These are phyloP conservation scores for Eucalyptus brandiana DNA, from an alignment of 345 rosid species.

Conservation along the genomic window DNA sequence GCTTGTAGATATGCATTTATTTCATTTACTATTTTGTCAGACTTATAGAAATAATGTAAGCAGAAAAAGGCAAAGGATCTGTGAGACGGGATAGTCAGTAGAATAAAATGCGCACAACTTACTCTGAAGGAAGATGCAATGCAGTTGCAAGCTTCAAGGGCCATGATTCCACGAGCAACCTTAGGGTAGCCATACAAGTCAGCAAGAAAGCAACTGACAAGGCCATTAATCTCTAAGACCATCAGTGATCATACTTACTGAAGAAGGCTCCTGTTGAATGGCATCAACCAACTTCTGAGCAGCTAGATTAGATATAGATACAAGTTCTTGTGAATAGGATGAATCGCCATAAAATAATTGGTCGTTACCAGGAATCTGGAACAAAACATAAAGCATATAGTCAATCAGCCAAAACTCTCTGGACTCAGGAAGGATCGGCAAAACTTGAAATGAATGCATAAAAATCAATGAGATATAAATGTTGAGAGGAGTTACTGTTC, in stretches of 20 bases:
- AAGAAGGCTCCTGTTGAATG: constrained; percentile 57
- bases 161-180: constrained; percentile 66
- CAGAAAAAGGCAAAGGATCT: background rate
- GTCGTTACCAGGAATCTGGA: constrained; percentile 56
- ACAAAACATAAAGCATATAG: background rate
- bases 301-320: constrained; percentile 20
- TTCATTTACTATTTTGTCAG: background rate
- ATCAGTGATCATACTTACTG: constrained; percentile 13
- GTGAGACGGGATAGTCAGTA: background rate
- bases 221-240: background rate
- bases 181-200: constrained; percentile 14
- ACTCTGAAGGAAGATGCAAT: constrained; percentile 59
- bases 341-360: constrained; percentile 50
- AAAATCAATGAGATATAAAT: background rate
- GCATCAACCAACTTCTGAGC: constrained; percentile 33
- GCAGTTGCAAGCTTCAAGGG: constrained; percentile 91
- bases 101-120: background rate
- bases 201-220: background rate
- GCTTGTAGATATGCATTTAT: background rate
- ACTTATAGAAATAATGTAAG: background rate
- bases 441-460: background rate
- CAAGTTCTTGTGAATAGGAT: constrained; percentile 48
- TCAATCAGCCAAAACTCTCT: background rate
- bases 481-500: background rate
- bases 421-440: background rate